These are phyloP conservation scores for Solanum bukasovii DNA, from an alignment of 257 asterid genomes.

Conservation along the genomic window DNA sequence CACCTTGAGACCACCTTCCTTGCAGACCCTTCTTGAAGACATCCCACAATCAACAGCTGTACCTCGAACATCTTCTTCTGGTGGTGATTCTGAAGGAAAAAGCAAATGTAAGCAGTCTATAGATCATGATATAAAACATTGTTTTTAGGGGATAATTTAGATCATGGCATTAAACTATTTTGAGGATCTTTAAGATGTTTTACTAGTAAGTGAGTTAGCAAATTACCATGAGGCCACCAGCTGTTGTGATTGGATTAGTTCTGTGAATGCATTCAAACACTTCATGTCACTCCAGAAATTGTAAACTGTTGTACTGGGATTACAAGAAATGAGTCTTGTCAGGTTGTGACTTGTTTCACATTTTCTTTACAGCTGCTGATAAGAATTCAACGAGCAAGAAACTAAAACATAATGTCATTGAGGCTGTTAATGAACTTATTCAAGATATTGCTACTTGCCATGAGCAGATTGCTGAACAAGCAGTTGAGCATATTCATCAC, in stretches of 20 bases:
- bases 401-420: conserved; percentile 94
- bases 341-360: conserved; percentile 10
- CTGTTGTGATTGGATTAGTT: not conserved
- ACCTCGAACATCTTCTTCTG: conserved; percentile 68
- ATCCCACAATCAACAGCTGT: conserved; percentile 62
- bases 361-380: conserved; percentile 78
- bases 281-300: not conserved
- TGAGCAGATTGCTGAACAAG: conserved; percentile 95
- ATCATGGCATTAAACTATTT: not conserved
- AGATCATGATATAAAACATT: not conserved
- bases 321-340: not conserved
- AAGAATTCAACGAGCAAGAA: conserved; percentile 53
- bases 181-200: not conserved
- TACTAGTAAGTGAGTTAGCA: not conserved
- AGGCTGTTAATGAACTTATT: conserved; percentile 91
- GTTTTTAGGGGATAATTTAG: not conserved
- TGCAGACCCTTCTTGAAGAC: conserved; percentile 97
- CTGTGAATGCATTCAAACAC: not conserved
- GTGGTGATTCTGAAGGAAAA: conserved; percentile 96
- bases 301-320: not conserved
- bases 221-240: not conserved
- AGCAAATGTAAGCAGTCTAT: conserved; percentile 57
- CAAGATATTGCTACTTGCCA: conserved; percentile 91
- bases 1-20: conserved; percentile 89
- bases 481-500: conserved; percentile 98